Percentiles rank a stretch among this genome's conserved stretches.
Conservation (phyloP, 129 eudicot species). For the Lactuca saligna region DNA sequence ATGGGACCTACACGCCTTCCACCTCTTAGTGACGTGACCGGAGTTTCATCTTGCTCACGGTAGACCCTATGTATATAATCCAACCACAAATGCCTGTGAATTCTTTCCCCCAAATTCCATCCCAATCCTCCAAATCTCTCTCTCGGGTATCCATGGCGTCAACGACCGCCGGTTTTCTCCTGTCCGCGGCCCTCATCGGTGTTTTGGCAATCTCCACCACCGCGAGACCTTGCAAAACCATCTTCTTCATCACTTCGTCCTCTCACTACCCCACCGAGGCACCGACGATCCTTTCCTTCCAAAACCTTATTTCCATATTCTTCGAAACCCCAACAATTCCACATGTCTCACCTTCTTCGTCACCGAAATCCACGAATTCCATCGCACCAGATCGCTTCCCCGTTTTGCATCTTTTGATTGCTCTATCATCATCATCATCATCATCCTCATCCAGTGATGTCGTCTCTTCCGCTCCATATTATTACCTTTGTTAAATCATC, state of each 20-base stretch:
- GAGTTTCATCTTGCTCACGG: conserved; percentile 23
- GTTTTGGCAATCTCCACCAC: conserved; percentile 42
- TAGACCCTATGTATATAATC: conserved; percentile 2
- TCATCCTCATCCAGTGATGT: background rate
- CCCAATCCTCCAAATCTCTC: background rate
- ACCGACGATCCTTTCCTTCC: conserved; percentile 14
- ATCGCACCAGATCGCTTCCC: conserved; percentile 26
- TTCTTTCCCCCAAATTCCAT: conserved; percentile 24
- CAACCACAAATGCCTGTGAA: conserved; percentile 1
- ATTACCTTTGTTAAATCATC: conserved; percentile 48
- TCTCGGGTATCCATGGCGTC: conserved; percentile 44
- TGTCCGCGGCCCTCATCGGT: conserved; percentile 38
- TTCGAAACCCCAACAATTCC: conserved; percentile 26
- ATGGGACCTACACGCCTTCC: too few relatives aligned
- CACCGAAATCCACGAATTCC: conserved; percentile 31
- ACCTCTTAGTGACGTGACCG: conserved; percentile 16
- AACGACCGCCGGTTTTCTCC: conserved; percentile 27
- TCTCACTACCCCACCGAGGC: conserved; percentile 29
- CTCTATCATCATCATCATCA: conserved; percentile 17
- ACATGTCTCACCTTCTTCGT: conserved; percentile 44
- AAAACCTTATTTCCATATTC: conserved; percentile 36
- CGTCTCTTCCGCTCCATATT: conserved; percentile 14
- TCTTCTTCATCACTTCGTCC: conserved; percentile 62
- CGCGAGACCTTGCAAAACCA: conserved; percentile 86
- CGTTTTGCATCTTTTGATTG: conserved; percentile 22